These are phyloP conservation scores for Pouteria glomerata DNA, from an alignment of 148 eudicot genomes.

Conservation along the genomic window DNA sequence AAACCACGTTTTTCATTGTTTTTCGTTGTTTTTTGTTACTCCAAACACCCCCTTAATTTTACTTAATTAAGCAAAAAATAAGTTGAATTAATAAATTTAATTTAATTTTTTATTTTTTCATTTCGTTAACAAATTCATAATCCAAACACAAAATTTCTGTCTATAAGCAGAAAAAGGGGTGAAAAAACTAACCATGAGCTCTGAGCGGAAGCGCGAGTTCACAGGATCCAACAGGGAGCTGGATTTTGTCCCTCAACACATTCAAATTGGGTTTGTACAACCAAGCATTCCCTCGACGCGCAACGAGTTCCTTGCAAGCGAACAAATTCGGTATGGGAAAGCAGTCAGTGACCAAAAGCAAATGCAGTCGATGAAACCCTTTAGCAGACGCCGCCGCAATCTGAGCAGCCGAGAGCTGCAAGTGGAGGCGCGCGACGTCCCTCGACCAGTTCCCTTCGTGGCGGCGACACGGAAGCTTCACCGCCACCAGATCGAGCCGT, in stretches of 20 bases:
- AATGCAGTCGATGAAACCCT: conserved; percentile 41
- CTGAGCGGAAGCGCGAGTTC: conserved; percentile 72
- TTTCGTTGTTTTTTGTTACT: too few relatives aligned
- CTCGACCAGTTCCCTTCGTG: conserved; percentile 61
- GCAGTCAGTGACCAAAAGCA: conserved; percentile 56
- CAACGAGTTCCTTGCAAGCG: conserved; percentile 61
- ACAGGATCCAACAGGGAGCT: conserved; percentile 88
- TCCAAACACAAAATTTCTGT: not conserved
- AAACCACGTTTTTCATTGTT: too few relatives aligned
- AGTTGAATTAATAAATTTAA: too few relatives aligned
- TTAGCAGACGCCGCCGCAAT: conserved; percentile 47
- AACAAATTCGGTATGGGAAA: conserved; percentile 74
- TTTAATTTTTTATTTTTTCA: too few relatives aligned
- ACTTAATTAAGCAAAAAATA: too few relatives aligned
- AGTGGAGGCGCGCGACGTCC: conserved; percentile 68
- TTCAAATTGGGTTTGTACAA: conserved; percentile 55
- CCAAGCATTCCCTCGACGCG: conserved; percentile 55
- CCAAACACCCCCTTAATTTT: too few relatives aligned
- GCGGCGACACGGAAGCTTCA: conserved; percentile 63
- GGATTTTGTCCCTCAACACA: conserved; percentile 47
- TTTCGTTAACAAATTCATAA: too few relatives aligned
- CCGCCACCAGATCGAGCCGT: conserved; percentile 48
- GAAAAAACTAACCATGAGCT: conserved; percentile 32
- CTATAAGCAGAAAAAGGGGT: too few relatives aligned
- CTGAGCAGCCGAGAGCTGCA: conserved; percentile 64